Conservation (phyloP, 75 land plant species). For the Gnetum montanum region DNA sequence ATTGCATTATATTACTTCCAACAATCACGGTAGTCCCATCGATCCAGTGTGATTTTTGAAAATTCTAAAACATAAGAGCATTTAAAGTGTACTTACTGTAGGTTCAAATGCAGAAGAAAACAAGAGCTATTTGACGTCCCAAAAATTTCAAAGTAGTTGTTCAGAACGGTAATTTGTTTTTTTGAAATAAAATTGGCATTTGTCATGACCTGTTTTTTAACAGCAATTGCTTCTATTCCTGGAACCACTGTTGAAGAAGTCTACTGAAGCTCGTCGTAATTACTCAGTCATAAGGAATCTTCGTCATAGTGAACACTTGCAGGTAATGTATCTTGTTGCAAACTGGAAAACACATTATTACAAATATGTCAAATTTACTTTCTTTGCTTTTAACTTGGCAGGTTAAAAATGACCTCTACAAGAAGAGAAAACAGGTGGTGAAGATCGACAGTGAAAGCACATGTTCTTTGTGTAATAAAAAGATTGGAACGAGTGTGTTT, state of each 20-base stretch:
- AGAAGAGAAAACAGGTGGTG: conserved; percentile 46
- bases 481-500: conserved; percentile 85
- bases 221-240: conserved; percentile 86
- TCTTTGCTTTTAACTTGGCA: conserved; percentile 11
- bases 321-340: conserved; percentile 26
- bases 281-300: conserved; percentile 71
- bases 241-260: conserved; percentile 72
- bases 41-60: no score
- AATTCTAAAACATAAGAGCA: no score
- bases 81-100: no score
- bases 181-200: neutral
- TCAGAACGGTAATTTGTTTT: no score
- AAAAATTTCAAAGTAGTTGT: no score
- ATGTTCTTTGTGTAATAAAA: conserved; percentile 85
- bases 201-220: neutral
- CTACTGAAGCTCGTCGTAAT: conserved; percentile 80
- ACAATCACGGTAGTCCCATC: no score
- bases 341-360: conserved; percentile 7
- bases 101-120: no score
- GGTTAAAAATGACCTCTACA: conserved; percentile 83
- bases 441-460: conserved; percentile 65
- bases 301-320: conserved; percentile 74
- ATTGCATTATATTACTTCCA: neutral
- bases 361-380: neutral
- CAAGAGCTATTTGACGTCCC: no score